phyloP scores from a whole-genome alignment of 2,329 filamentous ascomycete species.

The Clonostachys sp. region DNA sequence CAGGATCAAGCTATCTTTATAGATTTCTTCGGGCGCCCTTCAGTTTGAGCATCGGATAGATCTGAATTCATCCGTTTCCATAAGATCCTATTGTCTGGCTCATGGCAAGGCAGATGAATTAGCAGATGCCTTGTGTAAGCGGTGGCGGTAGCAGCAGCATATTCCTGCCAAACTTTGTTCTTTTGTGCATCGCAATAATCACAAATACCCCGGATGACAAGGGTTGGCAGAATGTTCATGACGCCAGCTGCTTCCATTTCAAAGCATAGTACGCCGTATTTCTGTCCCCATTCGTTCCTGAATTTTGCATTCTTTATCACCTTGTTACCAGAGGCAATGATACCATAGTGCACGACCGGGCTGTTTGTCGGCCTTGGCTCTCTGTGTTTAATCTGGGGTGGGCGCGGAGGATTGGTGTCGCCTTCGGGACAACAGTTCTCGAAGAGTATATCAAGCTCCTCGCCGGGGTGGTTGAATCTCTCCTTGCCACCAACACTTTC shows the following conservation, averaged over 20 bases:
- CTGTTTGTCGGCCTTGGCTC: not conserved
- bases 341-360: slow-evolving; percentile 3
- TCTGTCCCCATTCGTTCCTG: slow-evolving; percentile 2
- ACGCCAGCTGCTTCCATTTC: slow-evolving; percentile 10
- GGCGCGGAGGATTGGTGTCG: not conserved
- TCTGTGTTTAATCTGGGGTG: not conserved
- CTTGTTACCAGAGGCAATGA: slow-evolving; percentile 2
- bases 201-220: slow-evolving; percentile 26
- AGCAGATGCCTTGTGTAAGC: slow-evolving; percentile 6
- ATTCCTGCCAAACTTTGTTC: slow-evolving; percentile 22
- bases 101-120: not conserved
- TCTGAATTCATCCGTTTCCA: too few relatives aligned
- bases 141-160: slow-evolving; percentile 22
- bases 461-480: not conserved
- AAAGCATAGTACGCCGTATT: slow-evolving; percentile 18
- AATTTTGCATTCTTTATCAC: slow-evolving; percentile 1
- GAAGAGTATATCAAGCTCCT: not conserved
- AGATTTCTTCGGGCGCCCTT: too few relatives aligned
- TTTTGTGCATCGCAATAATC: slow-evolving; percentile 30
- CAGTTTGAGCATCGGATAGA: too few relatives aligned
- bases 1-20: too few relatives aligned
- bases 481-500: not conserved
- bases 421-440: not conserved
- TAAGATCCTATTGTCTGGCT: too few relatives aligned
- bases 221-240: slow-evolving; percentile 14